These are phyloP conservation scores for Boletus fagicola DNA, from an alignment of 768 basidiomycete genomes.

Conservation along the genomic window DNA sequence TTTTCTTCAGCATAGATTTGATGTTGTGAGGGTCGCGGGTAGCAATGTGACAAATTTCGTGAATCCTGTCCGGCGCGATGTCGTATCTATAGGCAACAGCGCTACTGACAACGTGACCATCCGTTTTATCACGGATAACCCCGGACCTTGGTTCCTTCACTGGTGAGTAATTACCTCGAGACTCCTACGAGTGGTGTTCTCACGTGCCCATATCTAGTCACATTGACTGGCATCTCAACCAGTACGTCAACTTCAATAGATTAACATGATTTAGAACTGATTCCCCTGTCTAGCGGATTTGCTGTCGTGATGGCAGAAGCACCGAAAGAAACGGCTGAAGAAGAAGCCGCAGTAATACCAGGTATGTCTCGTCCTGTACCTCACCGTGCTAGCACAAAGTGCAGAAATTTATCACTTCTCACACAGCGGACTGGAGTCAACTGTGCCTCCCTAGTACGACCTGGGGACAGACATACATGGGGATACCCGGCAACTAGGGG, in stretches of 20 bases:
- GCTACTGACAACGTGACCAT: conserved; percentile 49
- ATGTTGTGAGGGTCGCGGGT: conserved; percentile 36
- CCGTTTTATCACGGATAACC: conserved; percentile 63
- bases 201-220: conserved; percentile 16
- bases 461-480: conserved; percentile 1
- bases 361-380: conserved; percentile 6
- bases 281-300: conserved; percentile 19
- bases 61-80: conserved; percentile 39
- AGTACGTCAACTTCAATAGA: conserved; percentile 14
- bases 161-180: conserved; percentile 25
- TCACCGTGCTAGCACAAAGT: neutral
- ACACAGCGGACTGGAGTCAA: conserved; percentile 20
- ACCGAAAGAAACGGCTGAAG: neutral
- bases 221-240: conserved; percentile 31
- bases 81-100: conserved; percentile 24
- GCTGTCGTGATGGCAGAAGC: conserved; percentile 33
- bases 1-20: conserved; percentile 34
- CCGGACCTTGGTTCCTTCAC: conserved; percentile 60
- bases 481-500: neutral
- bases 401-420: neutral
- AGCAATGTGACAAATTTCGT: conserved; percentile 33
- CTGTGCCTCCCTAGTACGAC: conserved; percentile 12
- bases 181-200: neutral
- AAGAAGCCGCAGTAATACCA: conserved; percentile 20
- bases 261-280: neutral